Base-by-base conservation (phyloP, 2,329 filamentous ascomycete genomes). In the Aureobasidium mangrovei region DNA sequence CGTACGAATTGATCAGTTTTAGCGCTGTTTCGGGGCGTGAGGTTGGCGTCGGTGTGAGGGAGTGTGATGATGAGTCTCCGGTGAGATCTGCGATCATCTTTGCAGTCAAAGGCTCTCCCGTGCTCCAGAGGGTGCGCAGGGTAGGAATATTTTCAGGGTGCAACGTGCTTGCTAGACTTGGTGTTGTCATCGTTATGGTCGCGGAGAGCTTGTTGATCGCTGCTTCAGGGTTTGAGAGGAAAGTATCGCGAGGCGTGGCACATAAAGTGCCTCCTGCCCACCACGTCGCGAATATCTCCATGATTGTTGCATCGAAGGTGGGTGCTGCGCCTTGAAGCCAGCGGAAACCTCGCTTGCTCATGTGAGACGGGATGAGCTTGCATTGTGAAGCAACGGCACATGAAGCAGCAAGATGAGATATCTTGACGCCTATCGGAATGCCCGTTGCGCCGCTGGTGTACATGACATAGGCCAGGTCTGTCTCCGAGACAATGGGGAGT, bases 361-460 rank as follows among this genome's bases (percentile, higher is more conserved):
- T 45, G 29, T 49, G 36, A 4, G 41, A 31, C 2, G 41, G 41
- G 3, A 43, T 43, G 3, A 31, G 41, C 10, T n/a, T 43, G 27
- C 27, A n/a, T 5, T 31, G 28, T 7, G 41, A 31, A n/a, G 41
- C 4, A 31, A 43, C 32, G 4, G 41, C 4, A 2, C 7, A n/a
- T 5, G 83, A 67, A 47, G 81, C 82, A 0, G 78, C 81, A 27
- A 80, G 81, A 28, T 63, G 59, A 2, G 59, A 55, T 18, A 52
- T 33, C 36, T 35, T 57, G 29, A 62, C 59, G 2, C 61, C 61
- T 39, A 63, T 65, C 5, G 64, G 61, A n/a, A 59, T 58, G 4
- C 61, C 60, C 4, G 58, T 61, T 9, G 59, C 61, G 8, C 62
- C 60, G 32, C 60, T 61, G 39, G 62, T 63, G 56, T 62, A 64